A percentile compares a stretch with the other conserved stretches of the same genome.
These are phyloP conservation scores for Schizopora paradoxa DNA, from an alignment of 1,284 basidiomycete genomes.

Conservation along the genomic window DNA sequence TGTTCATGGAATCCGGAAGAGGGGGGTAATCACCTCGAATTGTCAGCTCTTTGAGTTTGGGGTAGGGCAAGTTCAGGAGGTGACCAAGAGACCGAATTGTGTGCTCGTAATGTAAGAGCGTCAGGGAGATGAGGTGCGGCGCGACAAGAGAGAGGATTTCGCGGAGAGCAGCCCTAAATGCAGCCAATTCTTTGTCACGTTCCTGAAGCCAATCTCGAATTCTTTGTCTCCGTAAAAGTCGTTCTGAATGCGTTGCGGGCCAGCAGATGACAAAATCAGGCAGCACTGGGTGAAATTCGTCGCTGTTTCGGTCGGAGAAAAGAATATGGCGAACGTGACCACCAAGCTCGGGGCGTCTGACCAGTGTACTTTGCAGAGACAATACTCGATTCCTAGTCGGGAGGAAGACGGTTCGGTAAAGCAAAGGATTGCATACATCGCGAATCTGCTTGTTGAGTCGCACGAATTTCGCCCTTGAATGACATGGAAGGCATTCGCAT, in stretches of 20 bases:
- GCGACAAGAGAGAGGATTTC: slow-evolving; percentile 12
- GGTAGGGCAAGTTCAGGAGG: slow-evolving; percentile 12
- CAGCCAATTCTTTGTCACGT: slow-evolving; percentile 14
- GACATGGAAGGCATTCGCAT: slow-evolving; percentile 4
- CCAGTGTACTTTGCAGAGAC: slow-evolving; percentile 10
- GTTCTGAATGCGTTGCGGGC: slow-evolving; percentile 15
- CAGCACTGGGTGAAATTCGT: slow-evolving; percentile 14
- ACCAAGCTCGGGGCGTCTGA: slow-evolving; percentile 5
- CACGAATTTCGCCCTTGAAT: slow-evolving; percentile 6
- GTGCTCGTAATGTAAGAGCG: slow-evolving; percentile 17
- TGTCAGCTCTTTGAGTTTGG: slow-evolving; percentile 14
- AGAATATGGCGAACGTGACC: slow-evolving; percentile 16
- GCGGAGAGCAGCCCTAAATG: slow-evolving; percentile 13
- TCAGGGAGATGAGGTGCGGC: slow-evolving; percentile 12
- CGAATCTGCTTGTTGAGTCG: slow-evolving; percentile 13
- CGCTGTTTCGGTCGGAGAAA: slow-evolving; percentile 16
- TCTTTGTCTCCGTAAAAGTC: slow-evolving; percentile 14
- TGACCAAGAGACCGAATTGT: slow-evolving; percentile 10
- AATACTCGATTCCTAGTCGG: slow-evolving; percentile 15
- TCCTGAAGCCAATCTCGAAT: slow-evolving; percentile 16
- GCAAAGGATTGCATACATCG: slow-evolving; percentile 10
- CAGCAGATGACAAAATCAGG: slow-evolving; percentile 18
- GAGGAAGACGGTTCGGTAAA: slow-evolving; percentile 14
- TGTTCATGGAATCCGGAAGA: slow-evolving; percentile 7
- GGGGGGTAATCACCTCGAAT: slow-evolving; percentile 18